Base-by-base conservation (phyloP, 2,329 filamentous ascomycete genomes). In the Claviceps pusilla region DNA sequence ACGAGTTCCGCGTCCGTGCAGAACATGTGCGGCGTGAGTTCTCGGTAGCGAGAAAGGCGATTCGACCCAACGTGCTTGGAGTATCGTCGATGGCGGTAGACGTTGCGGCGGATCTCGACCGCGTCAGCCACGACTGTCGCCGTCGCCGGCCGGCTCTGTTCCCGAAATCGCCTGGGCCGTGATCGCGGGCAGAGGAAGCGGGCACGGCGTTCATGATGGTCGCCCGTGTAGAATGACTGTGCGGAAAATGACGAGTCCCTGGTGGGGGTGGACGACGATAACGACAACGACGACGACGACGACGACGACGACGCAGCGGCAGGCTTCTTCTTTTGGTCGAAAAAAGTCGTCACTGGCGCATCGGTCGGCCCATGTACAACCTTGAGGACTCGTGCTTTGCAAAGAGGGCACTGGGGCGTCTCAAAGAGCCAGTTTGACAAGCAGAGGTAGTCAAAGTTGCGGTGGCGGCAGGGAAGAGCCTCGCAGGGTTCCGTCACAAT, bases 31-130 rank as follows among this genome's bases (percentile, higher is more conserved):
- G 88, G 85, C 0, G 83, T 86, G 35, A 95, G 72, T 57, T 89
- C 85, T 50, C 77, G 77, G 68, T 91, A 93, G 31, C 79, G 77
- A 0, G 88, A 93, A n/a, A 83, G 69, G 0, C 80, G 78, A 64
- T 93, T 95, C 2, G 84, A 82, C 48, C 90, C 91, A 4, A 96
- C 80, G 61, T 95, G 87, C 1, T 88, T 76, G 2, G 87, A 91
- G 68, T 83, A 93, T 3, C 87, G 77, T 42, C 81, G 74, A 56
- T 84, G 69, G 24, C 77, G 76, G 66, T 97, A 96, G 59, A 97
- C 75, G 28, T 82, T 70, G 55, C 84, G 80, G 7, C 91, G 84
- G 14, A 77, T 76, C 12, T 57, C 57, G n/a, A 66, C 51, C 9
- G 58, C 62, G 12, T 57, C 37, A 31, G 57, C 48, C 16, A 55